Conservation (phyloP, 768 basidiomycete genomes). For the Tubosaeta brunneosetosa region DNA sequence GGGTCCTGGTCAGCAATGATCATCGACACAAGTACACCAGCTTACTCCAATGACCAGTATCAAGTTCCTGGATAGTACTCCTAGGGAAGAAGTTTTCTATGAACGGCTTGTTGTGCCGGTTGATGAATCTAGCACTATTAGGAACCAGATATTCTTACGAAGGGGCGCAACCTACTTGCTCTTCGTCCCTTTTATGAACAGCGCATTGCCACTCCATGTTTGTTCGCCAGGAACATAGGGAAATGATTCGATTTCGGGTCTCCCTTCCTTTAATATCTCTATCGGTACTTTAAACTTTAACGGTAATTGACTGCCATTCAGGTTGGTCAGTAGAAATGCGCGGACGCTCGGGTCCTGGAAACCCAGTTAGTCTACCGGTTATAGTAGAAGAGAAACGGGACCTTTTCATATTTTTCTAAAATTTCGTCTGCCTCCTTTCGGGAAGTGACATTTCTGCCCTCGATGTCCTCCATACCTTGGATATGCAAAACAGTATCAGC, state of each 20-base stretch:
- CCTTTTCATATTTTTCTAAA: constrained; percentile 59
- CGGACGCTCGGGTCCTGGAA: constrained; percentile 67
- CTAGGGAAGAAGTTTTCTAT: constrained; percentile 71
- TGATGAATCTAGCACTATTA: constrained; percentile 57
- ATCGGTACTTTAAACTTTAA: constrained; percentile 75
- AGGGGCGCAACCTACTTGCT: constrained; percentile 50
- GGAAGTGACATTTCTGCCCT: constrained; percentile 50
- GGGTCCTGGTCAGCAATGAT: constrained; percentile 8
- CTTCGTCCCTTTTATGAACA: constrained; percentile 76
- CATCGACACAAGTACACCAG: background rate
- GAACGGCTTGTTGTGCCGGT: constrained; percentile 58
- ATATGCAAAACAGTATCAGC: constrained; percentile 65
- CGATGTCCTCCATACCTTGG: constrained; percentile 69
- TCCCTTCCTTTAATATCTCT: constrained; percentile 52
- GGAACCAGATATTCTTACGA: background rate
- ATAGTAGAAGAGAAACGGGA: constrained; percentile 20
- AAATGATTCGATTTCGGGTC: constrained; percentile 73
- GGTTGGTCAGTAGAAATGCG: constrained; percentile 84
- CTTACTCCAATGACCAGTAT: constrained; percentile 87
- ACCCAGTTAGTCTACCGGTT: constrained; percentile 3
- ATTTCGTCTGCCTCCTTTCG: constrained; percentile 68
- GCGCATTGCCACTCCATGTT: constrained; percentile 52
- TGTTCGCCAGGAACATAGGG: constrained; percentile 59
- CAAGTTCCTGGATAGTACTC: constrained; percentile 55
- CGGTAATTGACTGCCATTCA: constrained; percentile 36